Evolutionary conservation across 2,329 filamentous ascomycete genomes (phyloP).

Genomic region (Orbilia ellipsospora): DNA sequence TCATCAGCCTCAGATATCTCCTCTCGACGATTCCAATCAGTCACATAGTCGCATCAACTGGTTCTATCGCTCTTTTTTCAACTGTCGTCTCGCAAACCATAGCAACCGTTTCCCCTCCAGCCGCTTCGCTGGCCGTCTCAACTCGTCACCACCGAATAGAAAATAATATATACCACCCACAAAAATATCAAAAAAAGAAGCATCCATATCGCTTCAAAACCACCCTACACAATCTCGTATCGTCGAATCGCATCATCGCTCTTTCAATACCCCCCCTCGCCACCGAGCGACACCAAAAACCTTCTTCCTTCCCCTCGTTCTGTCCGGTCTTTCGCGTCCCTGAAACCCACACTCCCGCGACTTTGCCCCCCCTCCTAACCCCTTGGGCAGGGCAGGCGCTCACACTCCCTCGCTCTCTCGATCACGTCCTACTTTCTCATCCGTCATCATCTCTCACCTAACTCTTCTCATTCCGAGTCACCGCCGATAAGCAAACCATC

Average conservation of each 20-base stretch:
- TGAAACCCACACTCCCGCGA: neutral
- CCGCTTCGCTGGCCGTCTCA: constrained; percentile 32
- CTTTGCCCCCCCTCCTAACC: constrained; percentile 20
- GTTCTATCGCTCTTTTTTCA: neutral
- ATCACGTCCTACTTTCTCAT: constrained; percentile 12
- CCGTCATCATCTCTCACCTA: constrained; percentile 9
- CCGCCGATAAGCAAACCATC: constrained; percentile 4
- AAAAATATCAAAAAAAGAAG: neutral
- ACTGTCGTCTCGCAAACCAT: constrained; percentile 9
- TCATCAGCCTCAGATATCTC: constrained; percentile 14
- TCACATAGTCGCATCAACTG: constrained; percentile 10
- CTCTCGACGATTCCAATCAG: constrained; percentile 26
- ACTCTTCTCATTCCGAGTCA: constrained; percentile 1
- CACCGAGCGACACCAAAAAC: constrained; percentile 2
- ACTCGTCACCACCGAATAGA: constrained; percentile 15
- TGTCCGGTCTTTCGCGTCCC: constrained; percentile 47
- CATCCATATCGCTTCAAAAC: constrained; percentile 7
- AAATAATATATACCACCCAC: too few relatives aligned
- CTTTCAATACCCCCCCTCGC: constrained; percentile 6
- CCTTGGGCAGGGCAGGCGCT: constrained; percentile 29
- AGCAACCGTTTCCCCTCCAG: constrained; percentile 29
- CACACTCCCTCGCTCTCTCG: neutral
- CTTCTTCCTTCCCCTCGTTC: constrained; percentile 20
- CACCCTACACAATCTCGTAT: neutral
- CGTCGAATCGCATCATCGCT: neutral